Evolutionary conservation across 2,329 filamentous ascomycete genomes (phyloP).

Genomic region (Cladosporium sphaerospermum): DNA sequence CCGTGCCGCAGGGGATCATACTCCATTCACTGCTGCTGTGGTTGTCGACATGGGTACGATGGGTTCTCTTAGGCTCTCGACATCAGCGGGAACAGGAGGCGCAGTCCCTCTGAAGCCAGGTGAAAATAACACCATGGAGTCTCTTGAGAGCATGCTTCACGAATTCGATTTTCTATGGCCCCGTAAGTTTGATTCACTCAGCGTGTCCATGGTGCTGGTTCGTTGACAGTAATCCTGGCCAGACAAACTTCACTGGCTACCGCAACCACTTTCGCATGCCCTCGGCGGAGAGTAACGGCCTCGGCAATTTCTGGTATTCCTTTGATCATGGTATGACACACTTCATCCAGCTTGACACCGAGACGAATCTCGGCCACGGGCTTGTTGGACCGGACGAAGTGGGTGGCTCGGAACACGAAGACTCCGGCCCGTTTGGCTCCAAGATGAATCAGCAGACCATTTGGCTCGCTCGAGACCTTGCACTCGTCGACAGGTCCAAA

Average conservation of each 20-base stretch:
- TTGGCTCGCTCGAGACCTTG: slow-evolving; percentile 42
- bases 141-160: too few species aligned
- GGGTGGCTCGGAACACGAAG: slow-evolving; percentile 36
- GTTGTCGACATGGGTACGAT: slow-evolving; percentile 44
- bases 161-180: too few species aligned
- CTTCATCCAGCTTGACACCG: slow-evolving; percentile 43
- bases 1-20: slow-evolving; percentile 48
- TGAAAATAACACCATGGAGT: too few species aligned
- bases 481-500: slow-evolving; percentile 39
- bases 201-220: too few species aligned
- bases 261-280: slow-evolving; percentile 49
- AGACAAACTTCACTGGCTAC: slow-evolving; percentile 42
- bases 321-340: slow-evolving; percentile 49
- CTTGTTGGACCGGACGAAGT: slow-evolving; percentile 38
- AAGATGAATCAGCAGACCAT: slow-evolving; percentile 40
- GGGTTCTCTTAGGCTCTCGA: too few species aligned
- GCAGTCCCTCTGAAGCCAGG: too few species aligned
- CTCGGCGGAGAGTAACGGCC: slow-evolving; percentile 41
- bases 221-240: too few species aligned
- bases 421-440: slow-evolving; percentile 44
- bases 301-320: slow-evolving; percentile 48
- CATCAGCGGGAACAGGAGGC: too few species aligned
- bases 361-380: slow-evolving; percentile 46
- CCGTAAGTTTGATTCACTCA: too few species aligned
- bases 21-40: slow-evolving; percentile 47